Evolutionary conservation across 345 rosid genomes (phyloP).

Genomic region (Linum tenue): DNA sequence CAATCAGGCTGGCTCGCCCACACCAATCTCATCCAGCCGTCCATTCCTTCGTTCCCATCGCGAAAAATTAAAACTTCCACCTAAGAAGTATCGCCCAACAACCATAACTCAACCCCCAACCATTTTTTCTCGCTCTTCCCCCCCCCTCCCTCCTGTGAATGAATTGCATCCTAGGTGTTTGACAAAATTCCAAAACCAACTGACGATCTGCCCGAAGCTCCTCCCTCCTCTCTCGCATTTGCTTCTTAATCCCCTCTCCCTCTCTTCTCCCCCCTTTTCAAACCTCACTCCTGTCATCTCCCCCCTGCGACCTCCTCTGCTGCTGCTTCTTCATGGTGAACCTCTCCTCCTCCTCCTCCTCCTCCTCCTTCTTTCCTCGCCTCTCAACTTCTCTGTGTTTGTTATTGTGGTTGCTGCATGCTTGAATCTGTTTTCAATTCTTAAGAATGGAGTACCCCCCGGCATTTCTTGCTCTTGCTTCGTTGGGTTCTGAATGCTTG

Average conservation of each 20-base stretch:
- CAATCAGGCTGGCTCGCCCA: neutral
- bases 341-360: neutral
- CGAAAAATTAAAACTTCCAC: neutral
- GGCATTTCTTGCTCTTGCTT: too few relatives aligned
- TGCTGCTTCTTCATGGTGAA: neutral
- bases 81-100: slow-evolving; percentile 23
- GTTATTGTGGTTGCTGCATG: too few relatives aligned
- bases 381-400: neutral
- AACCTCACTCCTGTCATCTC: neutral
- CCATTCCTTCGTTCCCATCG: neutral
- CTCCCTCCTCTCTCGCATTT: neutral
- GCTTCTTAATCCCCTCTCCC: neutral
- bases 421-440: too few relatives aligned
- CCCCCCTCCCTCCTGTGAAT: neutral
- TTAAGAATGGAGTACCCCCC: too few relatives aligned
- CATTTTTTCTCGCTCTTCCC: neutral
- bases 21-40: neutral
- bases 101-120: neutral
- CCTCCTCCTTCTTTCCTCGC: neutral
- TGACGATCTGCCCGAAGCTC: slow-evolving; percentile 29
- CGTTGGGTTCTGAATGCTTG: too few relatives aligned
- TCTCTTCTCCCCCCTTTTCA: neutral
- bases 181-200: neutral
- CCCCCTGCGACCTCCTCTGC: neutral
- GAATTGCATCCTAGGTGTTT: neutral